phyloP scores from a whole-genome alignment of 2,329 filamentous ascomycete species.

The Lasiodiplodia hormozganensis region DNA sequence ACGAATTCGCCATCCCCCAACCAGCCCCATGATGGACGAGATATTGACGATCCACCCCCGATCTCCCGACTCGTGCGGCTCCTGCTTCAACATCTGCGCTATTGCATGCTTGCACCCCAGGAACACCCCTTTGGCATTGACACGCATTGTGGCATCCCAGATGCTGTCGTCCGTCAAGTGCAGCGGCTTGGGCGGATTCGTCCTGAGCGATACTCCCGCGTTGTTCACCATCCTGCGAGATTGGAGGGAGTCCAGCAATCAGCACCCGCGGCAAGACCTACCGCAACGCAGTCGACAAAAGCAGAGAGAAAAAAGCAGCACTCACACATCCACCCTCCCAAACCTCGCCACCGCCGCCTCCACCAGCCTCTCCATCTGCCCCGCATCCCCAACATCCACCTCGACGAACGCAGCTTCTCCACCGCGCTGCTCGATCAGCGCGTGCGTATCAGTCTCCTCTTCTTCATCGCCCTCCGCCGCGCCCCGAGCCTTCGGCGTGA shows the following conservation, averaged over 20 bases:
- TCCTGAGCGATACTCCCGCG: constrained; percentile 42
- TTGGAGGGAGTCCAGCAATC: not conserved
- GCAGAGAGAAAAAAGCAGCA: not conserved
- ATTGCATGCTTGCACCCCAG: constrained; percentile 45
- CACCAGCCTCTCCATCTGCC: constrained; percentile 33
- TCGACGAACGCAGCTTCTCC: constrained; percentile 33
- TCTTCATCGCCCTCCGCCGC: not conserved
- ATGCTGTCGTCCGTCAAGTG: constrained; percentile 37
- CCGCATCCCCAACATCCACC: constrained; percentile 37
- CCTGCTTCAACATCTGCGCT: constrained; percentile 43
- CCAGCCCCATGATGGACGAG: constrained; percentile 51
- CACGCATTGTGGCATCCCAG: constrained; percentile 41
- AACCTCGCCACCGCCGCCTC: constrained; percentile 33
- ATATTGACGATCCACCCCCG: constrained; percentile 64
- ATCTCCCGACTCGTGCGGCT: constrained; percentile 35
- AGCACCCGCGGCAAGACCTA: not conserved
- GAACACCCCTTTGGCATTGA: constrained; percentile 44
- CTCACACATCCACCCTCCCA: constrained; percentile 42
- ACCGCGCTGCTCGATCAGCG: constrained; percentile 30
- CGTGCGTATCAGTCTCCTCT: constrained; percentile 17
- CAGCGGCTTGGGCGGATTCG: constrained; percentile 32
- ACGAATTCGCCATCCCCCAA: constrained; percentile 34
- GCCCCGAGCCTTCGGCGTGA: not conserved
- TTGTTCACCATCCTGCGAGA: constrained; percentile 37
- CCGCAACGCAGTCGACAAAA: not conserved